Evolutionary conservation across 2,329 filamentous ascomycete species (phyloP), one percentile per base, ranked within the genome.

Genomic region (Pezizomycotina sp.): DNA sequence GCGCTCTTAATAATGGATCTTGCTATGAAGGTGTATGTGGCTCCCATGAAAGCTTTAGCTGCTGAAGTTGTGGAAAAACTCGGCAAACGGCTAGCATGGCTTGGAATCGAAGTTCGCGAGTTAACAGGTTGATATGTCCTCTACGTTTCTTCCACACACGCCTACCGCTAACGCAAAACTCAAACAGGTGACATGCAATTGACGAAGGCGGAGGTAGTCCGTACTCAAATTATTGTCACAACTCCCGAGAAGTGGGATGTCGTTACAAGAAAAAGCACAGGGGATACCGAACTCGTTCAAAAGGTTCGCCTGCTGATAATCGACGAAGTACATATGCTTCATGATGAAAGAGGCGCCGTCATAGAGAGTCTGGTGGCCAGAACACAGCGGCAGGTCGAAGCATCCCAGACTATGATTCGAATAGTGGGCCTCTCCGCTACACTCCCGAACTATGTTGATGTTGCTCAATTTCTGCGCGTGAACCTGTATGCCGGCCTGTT

Each of bases 241-340:
- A 98, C 89, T 1, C 89, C 89, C 22, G 89, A 98, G 60, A 98
- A 98, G 59, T 98, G 91, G 91, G 89, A 98, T 56, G 89, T 98
- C 1, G 81, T 98, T 4, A 98, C 89, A 3, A 70, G 89, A 43
- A 98, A 95, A 59, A 91, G 86, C 38, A 95, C 84, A 1, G 89
- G 91, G 10, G 89, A 98, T 54, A 95, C 89, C 0, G 89, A 95
- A 55, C 69, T 98, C 3, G 91, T 98, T 9, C 89, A 98, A 52
- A 98, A 98, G 56, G 89, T 98, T 15, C 74, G 86, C 7, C 65
- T 98, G 2, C 68, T 98, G 42, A 95, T 98, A 52, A 95, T 98
- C 45, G 89, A 98, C 57, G 89, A 98, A 60, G 89, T 98, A 1
- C 89, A 98, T 55, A 98, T 98, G 91, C 74, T 98, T 51, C 91